Evolutionary conservation across 2,329 filamentous ascomycete genomes (phyloP).

Genomic region (Neofusicoccum laricinum): DNA sequence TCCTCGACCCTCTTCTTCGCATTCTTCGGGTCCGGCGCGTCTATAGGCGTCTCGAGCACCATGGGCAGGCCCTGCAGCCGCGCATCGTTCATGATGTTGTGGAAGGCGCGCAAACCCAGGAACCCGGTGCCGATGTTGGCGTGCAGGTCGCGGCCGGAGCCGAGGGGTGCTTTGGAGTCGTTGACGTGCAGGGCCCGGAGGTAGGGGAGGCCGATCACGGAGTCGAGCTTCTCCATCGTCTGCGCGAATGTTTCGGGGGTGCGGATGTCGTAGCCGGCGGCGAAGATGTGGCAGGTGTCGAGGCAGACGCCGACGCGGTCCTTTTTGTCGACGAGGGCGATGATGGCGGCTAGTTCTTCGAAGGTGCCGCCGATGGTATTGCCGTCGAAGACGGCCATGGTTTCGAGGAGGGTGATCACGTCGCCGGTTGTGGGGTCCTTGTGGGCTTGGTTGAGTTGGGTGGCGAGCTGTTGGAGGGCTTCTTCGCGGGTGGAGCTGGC

Average conservation of each 20-base stretch:
- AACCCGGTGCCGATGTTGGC: conserved; percentile 97
- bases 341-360: conserved; percentile 82
- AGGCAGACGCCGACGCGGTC: conserved; percentile 86
- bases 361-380: conserved; percentile 85
- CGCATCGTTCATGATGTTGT: conserved; percentile 81
- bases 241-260: conserved; percentile 68
- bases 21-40: conserved; percentile 63
- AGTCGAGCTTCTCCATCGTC: conserved; percentile 74
- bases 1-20: conserved; percentile 64
- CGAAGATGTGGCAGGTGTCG: conserved; percentile 95
- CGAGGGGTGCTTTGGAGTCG: conserved; percentile 88
- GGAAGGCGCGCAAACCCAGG: conserved; percentile 84
- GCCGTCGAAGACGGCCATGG: conserved; percentile 81
- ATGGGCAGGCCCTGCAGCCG: conserved; percentile 78
- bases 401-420: conserved; percentile 85
- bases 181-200: conserved; percentile 88
- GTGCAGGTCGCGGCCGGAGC: conserved; percentile 81
- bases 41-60: conserved; percentile 94
- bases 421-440: conserved; percentile 60
- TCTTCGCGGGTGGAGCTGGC: conserved; percentile 62
- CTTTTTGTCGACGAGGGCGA: conserved; percentile 76
- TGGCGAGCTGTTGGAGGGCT: conserved; percentile 75
- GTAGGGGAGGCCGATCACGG: conserved; percentile 72
- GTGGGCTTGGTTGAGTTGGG: conserved; percentile 79
- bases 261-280: conserved; percentile 86